Base-by-base conservation (phyloP, 2,329 filamentous ascomycete genomes). In the Botrytis pseudocinerea region DNA sequence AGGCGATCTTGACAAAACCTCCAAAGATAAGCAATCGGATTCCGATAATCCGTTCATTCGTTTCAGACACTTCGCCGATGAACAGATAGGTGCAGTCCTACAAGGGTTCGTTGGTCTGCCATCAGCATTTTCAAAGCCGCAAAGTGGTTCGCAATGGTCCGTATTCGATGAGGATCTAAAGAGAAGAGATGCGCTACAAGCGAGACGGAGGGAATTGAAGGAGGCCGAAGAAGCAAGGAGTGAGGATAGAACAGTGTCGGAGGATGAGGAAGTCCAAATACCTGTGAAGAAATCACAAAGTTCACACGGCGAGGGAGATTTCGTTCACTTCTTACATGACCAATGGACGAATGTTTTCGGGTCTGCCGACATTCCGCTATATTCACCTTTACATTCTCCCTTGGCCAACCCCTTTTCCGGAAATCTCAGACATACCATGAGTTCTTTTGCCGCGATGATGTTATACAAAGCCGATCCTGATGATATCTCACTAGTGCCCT, bases 381-480 rank as follows among this genome's bases (percentile, higher is more conserved):
- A 79, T 57, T 79, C 78, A 44, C 76, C 76, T 38, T 25, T 69
- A 10, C 48, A 59, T 51, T 46, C 70, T 32, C 48, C 69, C 48
- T 51, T 22, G 94, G 94, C 76, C 93, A 91, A 72, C 97, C 94
- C n/a, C 97, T 92, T 75, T 2, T 76, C 76, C 59, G 75, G 77
- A 18, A 71, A 78, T 25, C 70, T 80, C 32, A 76, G 76, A 38
- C 60, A 66, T n/a, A 66, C 40, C 32, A 25, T 71, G 35, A 48
- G 61, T 25, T 65, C 62, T 48, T 57, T 59, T 16, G 40, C 48
- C 60, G 48, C 70, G 28, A 16, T 59, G 18, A 44, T 68, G 16
- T 51, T 71, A 38, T 62, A 64, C 69, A 38, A 32, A 28, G 63
- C n/a, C n/a, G 46, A 61, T 16, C 59, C 74, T 16, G 54, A 32